A percentile compares a stretch with the other conserved stretches of the same genome.
These are phyloP conservation scores for Colletotrichum tabaci DNA, from an alignment of 2,329 filamentous ascomycete genomes.

Conservation along the genomic window DNA sequence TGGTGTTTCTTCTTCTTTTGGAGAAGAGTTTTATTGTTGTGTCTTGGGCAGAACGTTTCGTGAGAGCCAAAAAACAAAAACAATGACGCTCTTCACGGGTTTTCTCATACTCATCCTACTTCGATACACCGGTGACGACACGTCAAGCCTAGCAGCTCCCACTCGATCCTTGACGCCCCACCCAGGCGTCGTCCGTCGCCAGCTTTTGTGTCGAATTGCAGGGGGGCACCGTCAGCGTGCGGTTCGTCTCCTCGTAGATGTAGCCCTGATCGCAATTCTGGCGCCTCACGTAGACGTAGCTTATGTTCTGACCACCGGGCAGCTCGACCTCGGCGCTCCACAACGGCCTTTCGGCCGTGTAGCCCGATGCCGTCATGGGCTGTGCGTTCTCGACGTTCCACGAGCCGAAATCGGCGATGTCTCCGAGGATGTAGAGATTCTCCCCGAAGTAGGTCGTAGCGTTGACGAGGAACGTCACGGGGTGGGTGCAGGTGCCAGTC, in stretches of 20 bases:
- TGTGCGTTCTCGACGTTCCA: slow-evolving; percentile 58
- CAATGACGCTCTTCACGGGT: background rate
- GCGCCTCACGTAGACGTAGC: slow-evolving; percentile 62
- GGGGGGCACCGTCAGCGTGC: slow-evolving; percentile 56
- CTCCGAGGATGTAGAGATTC: slow-evolving; percentile 62
- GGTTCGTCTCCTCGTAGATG: slow-evolving; percentile 61
- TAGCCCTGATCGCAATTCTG: slow-evolving; percentile 59
- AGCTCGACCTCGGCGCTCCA: slow-evolving; percentile 61
- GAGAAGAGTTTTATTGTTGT: too few species aligned
- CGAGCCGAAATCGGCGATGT: slow-evolving; percentile 57
- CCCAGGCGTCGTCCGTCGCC: slow-evolving; percentile 57
- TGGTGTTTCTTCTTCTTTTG: background rate
- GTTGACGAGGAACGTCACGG: slow-evolving; percentile 62
- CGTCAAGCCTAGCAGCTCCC: slow-evolving; percentile 42
- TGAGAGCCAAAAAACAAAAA: background rate
- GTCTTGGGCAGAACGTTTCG: too few species aligned
- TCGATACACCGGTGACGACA: slow-evolving; percentile 2
- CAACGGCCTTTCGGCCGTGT: slow-evolving; percentile 59
- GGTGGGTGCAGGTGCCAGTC: slow-evolving; percentile 50
- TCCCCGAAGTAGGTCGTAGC: slow-evolving; percentile 63
- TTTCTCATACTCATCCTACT: background rate
- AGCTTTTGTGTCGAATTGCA: slow-evolving; percentile 49
- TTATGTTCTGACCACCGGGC: slow-evolving; percentile 57
- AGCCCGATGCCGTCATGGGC: slow-evolving; percentile 57
- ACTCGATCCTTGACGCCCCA: slow-evolving; percentile 49